Conservation (phyloP, 1,139 yeast genomes). For the Hansenula anomala region DNA sequence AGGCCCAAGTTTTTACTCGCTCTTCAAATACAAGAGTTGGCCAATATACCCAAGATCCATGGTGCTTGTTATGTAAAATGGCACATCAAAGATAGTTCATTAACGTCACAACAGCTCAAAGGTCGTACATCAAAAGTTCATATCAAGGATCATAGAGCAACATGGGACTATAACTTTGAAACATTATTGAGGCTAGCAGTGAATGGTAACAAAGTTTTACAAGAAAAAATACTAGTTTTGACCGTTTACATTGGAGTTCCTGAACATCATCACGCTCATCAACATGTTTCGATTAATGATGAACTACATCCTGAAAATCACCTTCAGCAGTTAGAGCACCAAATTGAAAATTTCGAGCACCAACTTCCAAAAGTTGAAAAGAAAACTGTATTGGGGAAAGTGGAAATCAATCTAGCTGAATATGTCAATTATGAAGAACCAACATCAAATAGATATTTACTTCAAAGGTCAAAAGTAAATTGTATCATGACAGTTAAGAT, state of each 20-base stretch:
- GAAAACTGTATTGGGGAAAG: slow-evolving; percentile 52
- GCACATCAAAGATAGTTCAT: slow-evolving; percentile 36
- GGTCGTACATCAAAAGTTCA: slow-evolving; percentile 40
- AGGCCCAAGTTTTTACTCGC: slow-evolving; percentile 53
- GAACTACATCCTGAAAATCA: no score
- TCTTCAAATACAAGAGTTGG: slow-evolving; percentile 60
- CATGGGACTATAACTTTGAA: slow-evolving; percentile 39
- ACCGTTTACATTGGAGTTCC: slow-evolving; percentile 30
- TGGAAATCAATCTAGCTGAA: slow-evolving; percentile 68
- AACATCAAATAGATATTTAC: slow-evolving; percentile 55
- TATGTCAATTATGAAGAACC: slow-evolving; percentile 55
- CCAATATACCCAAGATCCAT: slow-evolving; percentile 76
- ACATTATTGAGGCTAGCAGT: slow-evolving; percentile 37
- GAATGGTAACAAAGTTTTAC: slow-evolving; percentile 29
- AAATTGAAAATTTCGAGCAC: background rate
- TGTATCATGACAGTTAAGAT: slow-evolving; percentile 57
- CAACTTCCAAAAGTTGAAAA: slow-evolving; percentile 19
- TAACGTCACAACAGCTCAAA: slow-evolving; percentile 34
- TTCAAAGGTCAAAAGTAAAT: slow-evolving; percentile 77
- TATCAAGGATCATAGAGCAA: slow-evolving; percentile 44
- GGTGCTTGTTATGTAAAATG: slow-evolving; percentile 68
- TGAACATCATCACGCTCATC: slow-evolving; percentile 3
- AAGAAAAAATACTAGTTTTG: slow-evolving; percentile 30
- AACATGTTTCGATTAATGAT: no score
- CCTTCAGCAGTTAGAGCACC: no score